Conservation (phyloP, 2,329 filamentous ascomycete genomes). For the Colletotrichum sidae region DNA sequence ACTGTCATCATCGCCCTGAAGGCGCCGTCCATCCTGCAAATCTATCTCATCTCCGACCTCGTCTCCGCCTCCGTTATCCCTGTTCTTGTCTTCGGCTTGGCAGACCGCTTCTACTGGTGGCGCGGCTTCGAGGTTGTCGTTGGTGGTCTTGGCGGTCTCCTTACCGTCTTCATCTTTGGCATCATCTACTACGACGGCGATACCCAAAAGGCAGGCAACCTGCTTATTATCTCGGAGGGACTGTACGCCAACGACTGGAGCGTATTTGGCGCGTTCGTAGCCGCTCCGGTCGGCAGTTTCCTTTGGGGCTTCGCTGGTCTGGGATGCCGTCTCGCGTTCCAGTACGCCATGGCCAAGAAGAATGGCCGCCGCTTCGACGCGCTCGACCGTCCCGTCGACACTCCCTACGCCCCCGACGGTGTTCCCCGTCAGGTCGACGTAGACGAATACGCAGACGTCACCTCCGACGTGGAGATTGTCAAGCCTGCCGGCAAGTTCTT, state of each 20-base stretch:
- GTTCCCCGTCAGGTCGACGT: conserved; percentile 40
- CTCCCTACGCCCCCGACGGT: conserved; percentile 28
- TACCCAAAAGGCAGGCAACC: conserved; percentile 69
- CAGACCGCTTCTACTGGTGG: conserved; percentile 76
- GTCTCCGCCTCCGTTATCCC: conserved; percentile 82
- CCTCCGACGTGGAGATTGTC: conserved; percentile 48
- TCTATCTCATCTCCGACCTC: conserved; percentile 85
- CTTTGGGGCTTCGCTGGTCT: conserved; percentile 77
- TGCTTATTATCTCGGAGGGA: conserved; percentile 79
- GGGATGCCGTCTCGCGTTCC: conserved; percentile 67
- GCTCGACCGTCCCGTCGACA: conserved; percentile 65
- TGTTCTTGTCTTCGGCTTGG: conserved; percentile 78
- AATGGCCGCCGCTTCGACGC: conserved; percentile 74
- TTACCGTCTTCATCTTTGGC: conserved; percentile 86
- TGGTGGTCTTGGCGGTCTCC: conserved; percentile 80
- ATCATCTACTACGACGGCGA: conserved; percentile 84
- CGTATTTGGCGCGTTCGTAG: conserved; percentile 85
- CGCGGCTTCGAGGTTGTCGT: conserved; percentile 84
- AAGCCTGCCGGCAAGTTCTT: conserved; percentile 66
- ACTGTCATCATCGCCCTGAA: conserved; percentile 80
- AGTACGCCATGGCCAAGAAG: conserved; percentile 67
- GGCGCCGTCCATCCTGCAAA: conserved; percentile 80
- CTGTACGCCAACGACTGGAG: conserved; percentile 84
- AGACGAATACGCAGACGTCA: conserved; percentile 42
- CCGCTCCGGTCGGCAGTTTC: conserved; percentile 80